Evolutionary conservation across 2,329 filamentous ascomycete species (phyloP).

Genomic region (Fusarium sp.): DNA sequence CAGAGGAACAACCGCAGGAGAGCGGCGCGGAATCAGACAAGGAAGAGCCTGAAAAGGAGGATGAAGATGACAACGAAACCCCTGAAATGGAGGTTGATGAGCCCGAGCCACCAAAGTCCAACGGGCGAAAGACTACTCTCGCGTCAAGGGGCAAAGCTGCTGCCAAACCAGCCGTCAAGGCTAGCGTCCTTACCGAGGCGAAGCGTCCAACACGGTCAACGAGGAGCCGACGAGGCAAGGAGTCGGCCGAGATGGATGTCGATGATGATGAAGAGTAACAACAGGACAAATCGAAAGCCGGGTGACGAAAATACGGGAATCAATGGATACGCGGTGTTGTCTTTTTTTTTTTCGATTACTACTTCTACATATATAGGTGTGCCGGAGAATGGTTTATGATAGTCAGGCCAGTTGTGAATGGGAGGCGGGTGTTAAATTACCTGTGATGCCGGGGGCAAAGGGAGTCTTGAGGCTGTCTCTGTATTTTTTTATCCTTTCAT

Average conservation of each 20-base stretch:
- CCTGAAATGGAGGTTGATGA: constrained; percentile 36
- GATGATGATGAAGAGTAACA: constrained; percentile 46
- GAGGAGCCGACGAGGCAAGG: constrained; percentile 46
- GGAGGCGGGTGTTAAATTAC: constrained; percentile 21
- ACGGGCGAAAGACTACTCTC: constrained; percentile 37
- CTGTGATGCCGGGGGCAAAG: constrained; percentile 30
- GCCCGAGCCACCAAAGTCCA: constrained; percentile 40
- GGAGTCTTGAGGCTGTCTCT: constrained; percentile 41
- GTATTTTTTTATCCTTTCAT: constrained; percentile 38
- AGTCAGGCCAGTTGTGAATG: constrained; percentile 15
- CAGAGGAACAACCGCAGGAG: constrained; percentile 24
- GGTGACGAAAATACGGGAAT: constrained; percentile 24
- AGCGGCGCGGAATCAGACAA: constrained; percentile 26
- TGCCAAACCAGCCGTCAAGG: constrained; percentile 43
- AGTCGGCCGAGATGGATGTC: constrained; percentile 51
- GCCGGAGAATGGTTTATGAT: constrained; percentile 18
- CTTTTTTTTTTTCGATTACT: constrained; percentile 18
- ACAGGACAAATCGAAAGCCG: background rate
- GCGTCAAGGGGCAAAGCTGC: constrained; percentile 40
- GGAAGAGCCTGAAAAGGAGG: constrained; percentile 8
- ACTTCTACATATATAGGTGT: constrained; percentile 37
- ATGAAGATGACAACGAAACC: constrained; percentile 24
- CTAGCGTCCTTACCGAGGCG: constrained; percentile 36
- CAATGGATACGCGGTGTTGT: constrained; percentile 22
- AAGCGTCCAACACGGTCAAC: constrained; percentile 42